Evolutionary conservation across 169 alveolate genomes (phyloP).

Genomic region (Eimeria maxima): DNA sequence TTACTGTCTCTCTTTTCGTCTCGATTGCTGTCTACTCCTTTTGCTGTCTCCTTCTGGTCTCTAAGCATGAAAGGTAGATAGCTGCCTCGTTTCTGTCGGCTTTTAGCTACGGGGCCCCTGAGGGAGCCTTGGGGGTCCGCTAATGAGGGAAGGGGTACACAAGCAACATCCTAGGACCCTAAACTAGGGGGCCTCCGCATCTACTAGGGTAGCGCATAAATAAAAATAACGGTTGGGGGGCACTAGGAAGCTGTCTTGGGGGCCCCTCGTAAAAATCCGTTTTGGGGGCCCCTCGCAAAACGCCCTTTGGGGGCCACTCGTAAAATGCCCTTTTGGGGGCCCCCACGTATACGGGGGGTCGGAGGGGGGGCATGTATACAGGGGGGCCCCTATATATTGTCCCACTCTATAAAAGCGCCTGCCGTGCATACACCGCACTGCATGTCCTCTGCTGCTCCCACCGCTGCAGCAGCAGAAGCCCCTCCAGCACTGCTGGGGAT

Average conservation of each 20-base stretch:
- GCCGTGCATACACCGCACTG: conserved; percentile 44
- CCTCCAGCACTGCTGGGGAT: conserved; percentile 4
- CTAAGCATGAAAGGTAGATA: no score
- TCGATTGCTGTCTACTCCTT: no score
- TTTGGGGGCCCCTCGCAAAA: neutral
- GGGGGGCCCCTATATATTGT: neutral
- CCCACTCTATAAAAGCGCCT: conserved; percentile 5
- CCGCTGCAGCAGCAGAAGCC: conserved; percentile 23
- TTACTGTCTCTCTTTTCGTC: neutral
- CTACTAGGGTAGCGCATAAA: no score
- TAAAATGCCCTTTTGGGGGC: neutral
- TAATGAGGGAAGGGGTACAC: no score
- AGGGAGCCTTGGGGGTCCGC: no score
- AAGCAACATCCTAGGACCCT: no score
- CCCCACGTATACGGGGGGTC: no score
- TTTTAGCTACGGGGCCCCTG: no score
- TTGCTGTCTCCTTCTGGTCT: no score
- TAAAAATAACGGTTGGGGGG: neutral
- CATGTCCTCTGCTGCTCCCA: neutral
- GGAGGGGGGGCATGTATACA: neutral
- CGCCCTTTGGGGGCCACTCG: neutral
- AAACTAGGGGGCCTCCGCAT: no score
- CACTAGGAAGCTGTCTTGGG: neutral
- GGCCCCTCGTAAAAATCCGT: neutral
- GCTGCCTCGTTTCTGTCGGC: no score